Base-by-base conservation (phyloP, 2,329 filamentous ascomycete genomes). In the Colletotrichum tropicale region DNA sequence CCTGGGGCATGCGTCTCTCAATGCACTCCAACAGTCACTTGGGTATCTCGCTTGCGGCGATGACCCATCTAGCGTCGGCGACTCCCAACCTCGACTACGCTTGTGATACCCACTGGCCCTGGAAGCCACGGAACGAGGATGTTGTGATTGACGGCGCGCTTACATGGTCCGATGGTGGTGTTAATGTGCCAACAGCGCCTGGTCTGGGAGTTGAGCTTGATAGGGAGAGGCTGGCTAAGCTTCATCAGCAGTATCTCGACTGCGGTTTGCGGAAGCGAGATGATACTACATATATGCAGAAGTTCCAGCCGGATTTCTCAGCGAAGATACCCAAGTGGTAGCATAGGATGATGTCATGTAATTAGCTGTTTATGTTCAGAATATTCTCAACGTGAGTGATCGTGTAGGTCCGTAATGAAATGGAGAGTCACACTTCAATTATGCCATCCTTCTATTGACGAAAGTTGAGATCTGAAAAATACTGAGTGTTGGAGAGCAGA, bases 11-110 rank as follows among this genome's bases (percentile, higher is more conserved):
- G 77, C 78, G 84, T 0, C 82, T 87, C 1, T 85, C 84, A 2
- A 86, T 86, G 85, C 85, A 87, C 74, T 86, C 85, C 4, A 87
- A 87, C 76, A 86, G 84, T 15, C 85, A 87, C 43, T 70, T 87
- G 60, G 85, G 85, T 10, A 86, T 87, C 62, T 86, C 84, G 2
- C 80, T 87, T 9, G 85, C 85, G 5, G 85, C 85, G 48, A 87
- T 87, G 85, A 86, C 85, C 1, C 85, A 87, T 66, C 80, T 87
- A 12, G 85, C 85, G 3, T 81, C 85, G 5, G 84, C 85, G 16
- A 87, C 85, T 1, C 79, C 80, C 0, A 87, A 87, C 48, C 76
- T 87, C 3, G 85, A 86, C 77, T 87, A 87, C 56, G 85, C 85
- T 0, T 87, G 85, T 64, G 85, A 86, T 66, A 87, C 85, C 0